Conservation (phyloP, 306 rosid genomes). For the Bauhinia variegata region DNA sequence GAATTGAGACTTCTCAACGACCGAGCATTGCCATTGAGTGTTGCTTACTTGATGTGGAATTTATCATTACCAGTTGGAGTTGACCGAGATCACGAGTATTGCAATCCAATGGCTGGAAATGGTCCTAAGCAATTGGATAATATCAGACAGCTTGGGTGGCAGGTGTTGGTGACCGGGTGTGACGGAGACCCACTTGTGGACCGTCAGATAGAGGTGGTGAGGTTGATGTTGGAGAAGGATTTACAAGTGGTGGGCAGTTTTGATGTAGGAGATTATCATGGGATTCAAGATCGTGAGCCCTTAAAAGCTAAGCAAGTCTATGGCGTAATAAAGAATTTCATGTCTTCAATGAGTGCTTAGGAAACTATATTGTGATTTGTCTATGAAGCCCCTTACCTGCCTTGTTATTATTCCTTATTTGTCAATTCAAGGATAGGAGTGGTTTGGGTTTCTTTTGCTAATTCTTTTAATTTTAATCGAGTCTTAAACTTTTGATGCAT, state of each 20-base stretch:
- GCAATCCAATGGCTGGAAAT: conserved; percentile 45
- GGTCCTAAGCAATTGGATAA: conserved; percentile 26
- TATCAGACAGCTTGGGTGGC: conserved; percentile 39
- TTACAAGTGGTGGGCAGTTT: conserved; percentile 17
- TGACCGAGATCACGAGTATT: conserved; percentile 51
- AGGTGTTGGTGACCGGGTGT: conserved; percentile 36
- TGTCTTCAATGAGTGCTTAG: no score
- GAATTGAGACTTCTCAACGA: conserved; percentile 41
- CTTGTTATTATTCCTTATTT: no score
- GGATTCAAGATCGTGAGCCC: background rate
- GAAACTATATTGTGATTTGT: no score
- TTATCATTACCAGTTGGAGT: conserved; percentile 49
- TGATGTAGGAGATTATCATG: conserved; percentile 20
- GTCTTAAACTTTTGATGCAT: no score
- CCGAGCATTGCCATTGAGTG: conserved; percentile 24
- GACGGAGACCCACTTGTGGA: conserved; percentile 42
- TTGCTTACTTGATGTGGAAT: conserved; percentile 49
- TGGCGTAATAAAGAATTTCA: conserved; percentile 3
- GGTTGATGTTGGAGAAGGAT: conserved; percentile 25
- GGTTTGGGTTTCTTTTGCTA: no score
- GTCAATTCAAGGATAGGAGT: no score
- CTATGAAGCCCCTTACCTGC: no score
- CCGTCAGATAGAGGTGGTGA: conserved; percentile 30
- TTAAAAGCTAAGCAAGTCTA: conserved; percentile 18
- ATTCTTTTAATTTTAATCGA: no score